Evolutionary conservation across 179 eudicot genomes (phyloP).

Genomic region (Silene noctiflora): DNA sequence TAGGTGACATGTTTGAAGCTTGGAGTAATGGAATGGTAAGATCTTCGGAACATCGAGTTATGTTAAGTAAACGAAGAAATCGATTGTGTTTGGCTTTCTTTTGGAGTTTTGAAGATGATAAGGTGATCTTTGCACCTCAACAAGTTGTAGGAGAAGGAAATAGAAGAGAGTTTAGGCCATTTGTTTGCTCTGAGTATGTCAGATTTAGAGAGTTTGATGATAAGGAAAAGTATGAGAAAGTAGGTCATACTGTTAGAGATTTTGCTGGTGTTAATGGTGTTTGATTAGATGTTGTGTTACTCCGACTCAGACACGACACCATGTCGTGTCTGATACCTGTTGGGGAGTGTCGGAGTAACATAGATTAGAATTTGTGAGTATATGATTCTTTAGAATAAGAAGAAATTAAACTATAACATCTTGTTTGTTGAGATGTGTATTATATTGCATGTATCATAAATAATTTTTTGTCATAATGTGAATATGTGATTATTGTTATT

Average conservation of each 20-base stretch:
- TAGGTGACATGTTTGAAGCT: slow-evolving; percentile 86
- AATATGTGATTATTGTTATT: background rate
- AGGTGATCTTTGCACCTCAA: slow-evolving; percentile 62
- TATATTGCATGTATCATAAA: too few relatives aligned
- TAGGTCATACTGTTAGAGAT: slow-evolving; percentile 38
- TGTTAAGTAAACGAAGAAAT: slow-evolving; percentile 45
- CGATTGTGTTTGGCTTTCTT: slow-evolving; percentile 79
- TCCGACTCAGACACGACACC: too few relatives aligned
- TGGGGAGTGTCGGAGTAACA: too few relatives aligned
- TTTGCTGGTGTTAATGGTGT: slow-evolving; percentile 29
- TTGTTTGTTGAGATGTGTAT: background rate
- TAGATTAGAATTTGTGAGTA: background rate
- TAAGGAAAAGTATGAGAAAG: slow-evolving; percentile 36
- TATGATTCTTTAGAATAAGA: background rate
- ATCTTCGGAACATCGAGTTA: slow-evolving; percentile 78
- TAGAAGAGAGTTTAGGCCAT: slow-evolving; percentile 52
- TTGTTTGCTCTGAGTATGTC: slow-evolving; percentile 56
- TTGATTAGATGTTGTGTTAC: too few relatives aligned
- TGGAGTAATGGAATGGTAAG: slow-evolving; percentile 75
- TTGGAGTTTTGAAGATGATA: slow-evolving; percentile 84
- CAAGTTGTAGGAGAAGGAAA: slow-evolving; percentile 69
- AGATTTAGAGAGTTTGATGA: slow-evolving; percentile 39
- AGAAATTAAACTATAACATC: background rate
- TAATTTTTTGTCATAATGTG: background rate
- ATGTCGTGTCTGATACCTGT: too few relatives aligned